phyloP scores from a whole-genome alignment of 768 basidiomycete species.

The Amanita fuliginea region DNA sequence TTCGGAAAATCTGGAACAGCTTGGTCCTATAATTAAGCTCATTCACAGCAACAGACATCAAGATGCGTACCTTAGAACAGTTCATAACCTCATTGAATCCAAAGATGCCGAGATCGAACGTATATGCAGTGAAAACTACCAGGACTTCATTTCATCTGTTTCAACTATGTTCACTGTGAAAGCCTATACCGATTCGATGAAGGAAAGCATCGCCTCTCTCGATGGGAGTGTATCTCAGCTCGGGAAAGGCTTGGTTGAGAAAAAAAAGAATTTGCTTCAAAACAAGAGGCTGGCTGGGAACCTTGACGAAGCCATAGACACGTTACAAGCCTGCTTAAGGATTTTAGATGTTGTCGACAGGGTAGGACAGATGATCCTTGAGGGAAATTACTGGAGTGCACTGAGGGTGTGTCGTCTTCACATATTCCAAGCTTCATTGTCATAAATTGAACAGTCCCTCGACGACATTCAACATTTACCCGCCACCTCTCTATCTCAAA shows the following conservation, averaged over 20 bases:
- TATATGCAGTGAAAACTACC: constrained; percentile 94
- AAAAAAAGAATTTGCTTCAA: constrained; percentile 84
- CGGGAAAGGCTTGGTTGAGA: constrained; percentile 81
- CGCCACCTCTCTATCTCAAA: constrained; percentile 79
- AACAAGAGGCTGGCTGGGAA: constrained; percentile 89
- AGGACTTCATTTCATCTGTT: constrained; percentile 95
- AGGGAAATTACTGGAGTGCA: constrained; percentile 96
- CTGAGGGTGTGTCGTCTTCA: constrained; percentile 61
- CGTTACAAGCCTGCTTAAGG: constrained; percentile 84
- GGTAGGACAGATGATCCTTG: constrained; percentile 86
- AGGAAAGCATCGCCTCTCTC: constrained; percentile 81
- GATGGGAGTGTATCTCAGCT: constrained; percentile 84
- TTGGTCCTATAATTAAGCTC: constrained; percentile 91
- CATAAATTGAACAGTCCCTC: constrained; percentile 53
- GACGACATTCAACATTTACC: constrained; percentile 93
- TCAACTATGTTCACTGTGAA: constrained; percentile 95
- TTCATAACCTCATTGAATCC: constrained; percentile 82
- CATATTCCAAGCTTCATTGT: constrained; percentile 18
- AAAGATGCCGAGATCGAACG: constrained; percentile 95
- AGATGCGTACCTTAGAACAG: constrained; percentile 76
- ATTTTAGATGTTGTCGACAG: constrained; percentile 89
- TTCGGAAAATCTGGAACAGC: constrained; percentile 90
- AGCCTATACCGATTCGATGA: constrained; percentile 90
- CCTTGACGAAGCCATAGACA: constrained; percentile 94
- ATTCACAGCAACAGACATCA: constrained; percentile 84